Conservation (phyloP, 805 yeast species). For the Hanseniaspora vineae region DNA sequence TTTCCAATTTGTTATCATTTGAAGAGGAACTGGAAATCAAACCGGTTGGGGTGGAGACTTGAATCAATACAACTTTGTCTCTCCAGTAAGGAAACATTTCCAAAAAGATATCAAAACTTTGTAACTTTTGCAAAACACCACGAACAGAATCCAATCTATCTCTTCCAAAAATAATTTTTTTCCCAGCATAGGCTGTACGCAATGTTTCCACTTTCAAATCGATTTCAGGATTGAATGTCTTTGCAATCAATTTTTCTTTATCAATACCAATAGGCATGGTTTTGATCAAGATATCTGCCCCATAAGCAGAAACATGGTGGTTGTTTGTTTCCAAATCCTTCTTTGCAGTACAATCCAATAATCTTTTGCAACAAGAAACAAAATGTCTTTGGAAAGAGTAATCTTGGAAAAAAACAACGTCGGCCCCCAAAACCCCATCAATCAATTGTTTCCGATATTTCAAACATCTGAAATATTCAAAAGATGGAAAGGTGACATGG, state of each 20-base stretch:
- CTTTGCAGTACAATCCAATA: slow-evolving; percentile 65
- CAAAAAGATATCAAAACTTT: slow-evolving; percentile 80
- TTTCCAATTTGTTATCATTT: slow-evolving; percentile 50
- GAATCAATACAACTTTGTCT: slow-evolving; percentile 75
- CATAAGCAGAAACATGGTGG: slow-evolving; percentile 48
- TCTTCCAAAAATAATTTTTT: slow-evolving; percentile 82
- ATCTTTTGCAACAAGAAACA: slow-evolving; percentile 76
- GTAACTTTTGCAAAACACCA: slow-evolving; percentile 85
- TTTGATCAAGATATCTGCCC: slow-evolving; percentile 59
- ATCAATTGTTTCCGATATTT: slow-evolving; percentile 71
- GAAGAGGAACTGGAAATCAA: slow-evolving; percentile 5
- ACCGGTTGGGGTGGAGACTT: slow-evolving; percentile 63
- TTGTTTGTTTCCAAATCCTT: slow-evolving; percentile 26
- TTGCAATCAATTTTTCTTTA: slow-evolving; percentile 50
- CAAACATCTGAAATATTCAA: slow-evolving; percentile 83
- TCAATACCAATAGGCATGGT: slow-evolving; percentile 87
- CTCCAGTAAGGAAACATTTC: slow-evolving; percentile 91
- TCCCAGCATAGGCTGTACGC: slow-evolving; percentile 44
- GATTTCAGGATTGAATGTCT: slow-evolving; percentile 33
- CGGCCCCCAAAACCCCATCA: slow-evolving; percentile 87
- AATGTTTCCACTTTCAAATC: slow-evolving; percentile 56
- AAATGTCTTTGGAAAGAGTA: slow-evolving; percentile 83
- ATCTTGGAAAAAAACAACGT: slow-evolving; percentile 76
- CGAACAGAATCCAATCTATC: slow-evolving; percentile 85
- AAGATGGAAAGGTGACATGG: slow-evolving; percentile 90